A percentile compares a stretch with the other conserved stretches of the same genome.
These are phyloP conservation scores for Malus sieversii DNA, from an alignment of 306 rosid genomes.

Conservation along the genomic window DNA sequence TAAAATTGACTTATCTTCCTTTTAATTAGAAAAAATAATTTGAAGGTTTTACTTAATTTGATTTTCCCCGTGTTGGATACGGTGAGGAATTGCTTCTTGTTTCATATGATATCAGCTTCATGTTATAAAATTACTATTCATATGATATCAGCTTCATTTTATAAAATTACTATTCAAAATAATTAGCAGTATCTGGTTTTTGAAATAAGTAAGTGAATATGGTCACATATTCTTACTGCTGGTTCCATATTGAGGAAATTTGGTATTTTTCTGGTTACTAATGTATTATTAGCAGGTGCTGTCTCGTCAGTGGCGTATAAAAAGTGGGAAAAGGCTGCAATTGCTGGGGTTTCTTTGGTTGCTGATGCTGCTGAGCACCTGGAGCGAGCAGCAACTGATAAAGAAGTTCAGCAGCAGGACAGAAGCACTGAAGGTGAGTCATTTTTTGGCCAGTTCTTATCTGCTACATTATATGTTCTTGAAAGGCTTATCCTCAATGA, in stretches of 20 bases:
- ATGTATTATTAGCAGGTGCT: slow-evolving; percentile 33
- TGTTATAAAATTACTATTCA: too few species aligned
- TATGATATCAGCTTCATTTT: not conserved
- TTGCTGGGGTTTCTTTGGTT: slow-evolving; percentile 97
- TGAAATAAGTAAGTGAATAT: not conserved
- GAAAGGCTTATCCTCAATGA: slow-evolving; percentile 1
- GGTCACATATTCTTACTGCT: not conserved
- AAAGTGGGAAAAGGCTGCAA: slow-evolving; percentile 99
- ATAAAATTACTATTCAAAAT: not conserved
- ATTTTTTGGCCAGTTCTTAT: not conserved
- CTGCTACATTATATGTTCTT: not conserved
- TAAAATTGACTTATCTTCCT: not conserved
- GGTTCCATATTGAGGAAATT: not conserved
- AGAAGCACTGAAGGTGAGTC: slow-evolving; percentile 46
- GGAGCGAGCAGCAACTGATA: slow-evolving; percentile 63
- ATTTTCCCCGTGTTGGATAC: not conserved
- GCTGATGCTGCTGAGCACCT: slow-evolving; percentile 99
- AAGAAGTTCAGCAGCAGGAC: slow-evolving; percentile 51
- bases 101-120: not conserved
- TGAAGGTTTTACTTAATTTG: not conserved
- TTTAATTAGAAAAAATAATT: not conserved
- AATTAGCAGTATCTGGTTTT: not conserved
- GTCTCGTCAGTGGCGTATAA: slow-evolving; percentile 70
- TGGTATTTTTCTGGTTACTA: slow-evolving; percentile 3
- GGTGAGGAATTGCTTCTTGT: not conserved